Base-by-base conservation (phyloP, 306 rosid genomes). In the Lablab purpureus region DNA sequence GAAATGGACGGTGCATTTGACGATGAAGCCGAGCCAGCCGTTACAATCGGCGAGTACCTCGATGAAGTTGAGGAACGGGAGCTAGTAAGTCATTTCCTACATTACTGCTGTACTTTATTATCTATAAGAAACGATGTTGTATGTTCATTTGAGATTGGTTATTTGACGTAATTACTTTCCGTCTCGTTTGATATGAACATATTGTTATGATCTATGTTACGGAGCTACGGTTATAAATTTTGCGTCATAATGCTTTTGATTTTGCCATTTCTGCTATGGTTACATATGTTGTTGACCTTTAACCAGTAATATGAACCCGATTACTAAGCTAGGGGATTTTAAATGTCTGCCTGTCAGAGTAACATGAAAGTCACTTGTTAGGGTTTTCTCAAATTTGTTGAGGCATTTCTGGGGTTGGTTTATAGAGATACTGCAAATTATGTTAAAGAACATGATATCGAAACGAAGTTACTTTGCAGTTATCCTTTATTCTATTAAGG, bases 21-120 rank as follows among this genome's bases (percentile, higher is more conserved):
- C 27, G 97, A 94, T 65, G 98, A 89, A 51, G 85, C 85, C 25
- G 98, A 90, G 58, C 88, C 85, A 56, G 86, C 97, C 1, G 73
- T 91, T 59, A 87, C 99, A 19, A 88, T 96, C 75, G 60, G 83
- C 46, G 99, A 96, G 89, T 96, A 93, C 74, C 91, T 96, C 2
- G 69, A 93, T 64, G 93, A 85, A 72, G 91, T 90, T 37, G 99
- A 96, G 88, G 97, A 96, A 12, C 92, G 86, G 64, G 99, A 96
- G 78, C 90, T 96, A 94, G 99, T 93, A 18, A 25, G 77, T 74
- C 45, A 15, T 77, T 78, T 77, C 52, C 34, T 34, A 34, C 67
- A 49, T 71, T 25, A 2, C 34, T 56, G 12, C 34, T 67, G 9
- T 37, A 36, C n/a, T 54, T 60, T 45, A 5, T 3, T 50, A 56